phyloP scores from a whole-genome alignment of 192 early-diverging fungal genomes.

The Entomortierella parvispora region DNA sequence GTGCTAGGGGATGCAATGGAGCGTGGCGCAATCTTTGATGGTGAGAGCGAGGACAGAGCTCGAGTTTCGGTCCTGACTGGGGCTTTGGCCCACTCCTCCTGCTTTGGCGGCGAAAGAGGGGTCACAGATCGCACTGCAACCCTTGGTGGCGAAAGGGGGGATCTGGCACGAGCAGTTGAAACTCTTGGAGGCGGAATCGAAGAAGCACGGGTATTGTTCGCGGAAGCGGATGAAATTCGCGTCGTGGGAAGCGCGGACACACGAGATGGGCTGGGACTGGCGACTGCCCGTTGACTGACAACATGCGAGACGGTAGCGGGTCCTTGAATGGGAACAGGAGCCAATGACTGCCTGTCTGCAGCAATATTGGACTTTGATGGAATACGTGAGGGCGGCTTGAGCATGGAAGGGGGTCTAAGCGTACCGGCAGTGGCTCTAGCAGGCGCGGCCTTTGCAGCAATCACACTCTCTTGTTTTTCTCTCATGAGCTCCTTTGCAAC shows the following conservation, averaged over 20 bases:
- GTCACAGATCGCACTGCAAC: not conserved
- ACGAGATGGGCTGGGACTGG: not conserved
- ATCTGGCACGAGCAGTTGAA: not conserved
- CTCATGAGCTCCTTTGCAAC: conserved; percentile 30
- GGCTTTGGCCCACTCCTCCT: not conserved
- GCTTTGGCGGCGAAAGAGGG: no score
- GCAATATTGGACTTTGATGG: conserved; percentile 6
- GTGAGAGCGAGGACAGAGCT: not conserved
- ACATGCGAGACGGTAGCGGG: not conserved
- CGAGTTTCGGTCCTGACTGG: conserved; percentile 1
- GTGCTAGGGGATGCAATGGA: not conserved
- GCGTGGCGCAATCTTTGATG: not conserved
- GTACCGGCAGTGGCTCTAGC: not conserved
- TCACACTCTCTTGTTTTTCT: conserved; percentile 20
- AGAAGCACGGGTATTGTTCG: no score
- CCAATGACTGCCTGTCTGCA: not conserved
- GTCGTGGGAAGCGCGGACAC: no score
- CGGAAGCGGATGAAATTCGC: no score
- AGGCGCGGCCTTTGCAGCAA: not conserved
- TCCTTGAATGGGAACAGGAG: not conserved
- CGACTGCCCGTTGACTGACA: not conserved
- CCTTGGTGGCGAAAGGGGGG: not conserved
- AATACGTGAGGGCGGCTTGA: conserved; percentile 17
- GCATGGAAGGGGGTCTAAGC: conserved; percentile 6
- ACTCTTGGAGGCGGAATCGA: no score